phyloP scores from a whole-genome alignment of 1,284 basidiomycete genomes.

The Papiliotrema laurentii region DNA sequence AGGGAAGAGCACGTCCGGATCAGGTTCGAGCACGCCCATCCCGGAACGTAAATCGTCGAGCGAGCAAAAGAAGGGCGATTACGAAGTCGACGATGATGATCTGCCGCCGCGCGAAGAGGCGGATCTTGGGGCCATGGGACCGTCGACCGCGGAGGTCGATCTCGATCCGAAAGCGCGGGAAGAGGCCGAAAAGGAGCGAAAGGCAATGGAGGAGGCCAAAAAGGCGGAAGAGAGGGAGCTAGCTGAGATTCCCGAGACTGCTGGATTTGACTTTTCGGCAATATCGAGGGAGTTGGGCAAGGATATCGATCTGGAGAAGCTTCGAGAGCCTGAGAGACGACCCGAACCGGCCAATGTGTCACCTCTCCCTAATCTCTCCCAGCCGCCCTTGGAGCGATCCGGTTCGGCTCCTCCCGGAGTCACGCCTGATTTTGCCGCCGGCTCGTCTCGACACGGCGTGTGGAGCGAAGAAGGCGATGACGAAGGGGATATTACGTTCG shows the following conservation, averaged over 20 bases:
- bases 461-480: conserved; percentile 13
- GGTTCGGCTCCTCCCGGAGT: conserved; percentile 31
- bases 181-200: conserved; percentile 3
- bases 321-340: conserved; percentile 14
- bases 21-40: conserved; percentile 25
- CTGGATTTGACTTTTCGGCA: conserved; percentile 49
- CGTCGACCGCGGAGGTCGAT: conserved; percentile 1
- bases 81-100: conserved; percentile 39
- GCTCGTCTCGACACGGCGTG: too few species aligned
- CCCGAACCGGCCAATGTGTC: neutral
- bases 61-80: neutral
- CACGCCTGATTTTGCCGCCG: too few species aligned
- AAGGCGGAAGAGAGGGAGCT: conserved; percentile 27
- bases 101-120: conserved; percentile 37
- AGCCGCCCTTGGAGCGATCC: conserved; percentile 18
- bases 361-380: neutral
- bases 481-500: conserved; percentile 29
- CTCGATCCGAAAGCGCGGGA: neutral
- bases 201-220: conserved; percentile 6
- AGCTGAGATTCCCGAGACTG: conserved; percentile 37
- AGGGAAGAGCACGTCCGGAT: conserved; percentile 13
- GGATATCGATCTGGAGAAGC: conserved; percentile 43
- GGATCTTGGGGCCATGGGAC: conserved; percentile 17
- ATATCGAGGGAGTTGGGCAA: conserved; percentile 48
- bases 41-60: conserved; percentile 4